These are phyloP conservation scores for Cajanus cajan DNA, from an alignment of 306 rosid genomes.

Conservation along the genomic window DNA sequence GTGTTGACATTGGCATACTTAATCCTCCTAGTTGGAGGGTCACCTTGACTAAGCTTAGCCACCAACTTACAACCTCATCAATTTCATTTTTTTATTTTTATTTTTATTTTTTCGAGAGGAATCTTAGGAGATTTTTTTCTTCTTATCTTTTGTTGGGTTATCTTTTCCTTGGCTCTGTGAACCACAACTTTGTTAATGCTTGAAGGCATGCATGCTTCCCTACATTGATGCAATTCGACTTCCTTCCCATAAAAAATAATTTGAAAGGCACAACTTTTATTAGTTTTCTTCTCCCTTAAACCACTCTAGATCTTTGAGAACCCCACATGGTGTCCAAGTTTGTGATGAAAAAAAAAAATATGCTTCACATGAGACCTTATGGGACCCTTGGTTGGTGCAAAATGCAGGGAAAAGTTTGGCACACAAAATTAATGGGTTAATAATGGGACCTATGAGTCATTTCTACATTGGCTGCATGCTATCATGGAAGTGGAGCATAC, in stretches of 20 bases:
- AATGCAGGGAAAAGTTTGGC: conserved; percentile 23
- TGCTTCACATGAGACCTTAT: background rate
- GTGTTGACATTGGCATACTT: background rate
- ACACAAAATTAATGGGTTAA: conserved; percentile 19
- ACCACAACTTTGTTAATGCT: conserved; percentile 45
- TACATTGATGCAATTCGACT: conserved; percentile 39
- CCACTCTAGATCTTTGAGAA: conserved; percentile 20
- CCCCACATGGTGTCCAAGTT: conserved; percentile 30
- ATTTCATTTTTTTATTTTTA: background rate
- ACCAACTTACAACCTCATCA: conserved; percentile 33
- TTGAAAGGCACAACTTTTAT: conserved; percentile 1
- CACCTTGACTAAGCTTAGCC: conserved; percentile 37
- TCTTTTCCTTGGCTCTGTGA: background rate
- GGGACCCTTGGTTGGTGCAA: conserved; percentile 27
- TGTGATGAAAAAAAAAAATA: background rate
- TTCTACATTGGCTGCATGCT: conserved; percentile 15
- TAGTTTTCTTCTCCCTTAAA: conserved; percentile 3
- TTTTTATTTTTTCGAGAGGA: conserved; percentile 26
- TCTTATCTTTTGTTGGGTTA: background rate
- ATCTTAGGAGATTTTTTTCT: conserved; percentile 44
- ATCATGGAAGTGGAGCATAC: conserved; percentile 33
- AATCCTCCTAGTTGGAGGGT: conserved; percentile 43
- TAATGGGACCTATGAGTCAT: conserved; percentile 31
- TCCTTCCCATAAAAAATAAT: conserved; percentile 26
- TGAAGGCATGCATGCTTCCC: conserved; percentile 42